These are phyloP conservation scores for Debaryomycetaceae sp. DNA, from an alignment of 1,139 yeast genomes.

Conservation along the genomic window DNA sequence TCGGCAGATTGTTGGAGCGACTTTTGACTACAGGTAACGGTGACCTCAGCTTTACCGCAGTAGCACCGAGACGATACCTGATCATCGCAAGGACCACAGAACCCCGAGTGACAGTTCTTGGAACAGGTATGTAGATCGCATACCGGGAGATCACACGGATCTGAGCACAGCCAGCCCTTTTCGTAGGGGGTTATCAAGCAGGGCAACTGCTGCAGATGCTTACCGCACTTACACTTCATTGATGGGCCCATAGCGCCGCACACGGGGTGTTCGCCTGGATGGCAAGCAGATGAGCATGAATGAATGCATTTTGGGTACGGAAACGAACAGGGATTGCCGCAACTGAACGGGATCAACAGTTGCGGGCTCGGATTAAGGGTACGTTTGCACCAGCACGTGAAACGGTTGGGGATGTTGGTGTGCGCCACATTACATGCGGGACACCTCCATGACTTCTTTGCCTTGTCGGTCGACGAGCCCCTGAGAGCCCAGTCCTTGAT, in stretches of 20 bases:
- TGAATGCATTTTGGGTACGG: constrained; percentile 56
- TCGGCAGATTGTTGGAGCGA: constrained; percentile 18
- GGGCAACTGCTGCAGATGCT: constrained; percentile 51
- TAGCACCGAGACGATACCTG: constrained; percentile 44
- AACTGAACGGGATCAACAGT: constrained; percentile 65
- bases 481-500: constrained; percentile 72
- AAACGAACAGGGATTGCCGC: constrained; percentile 73
- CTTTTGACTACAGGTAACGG: constrained; percentile 41
- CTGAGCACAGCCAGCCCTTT: constrained; percentile 60
- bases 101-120: constrained; percentile 54
- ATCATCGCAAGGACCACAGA: constrained; percentile 61
- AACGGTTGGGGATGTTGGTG: constrained; percentile 42
- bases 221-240: constrained; percentile 69
- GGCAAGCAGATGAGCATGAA: constrained; percentile 67
- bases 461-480: constrained; percentile 53
- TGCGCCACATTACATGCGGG: constrained; percentile 68
- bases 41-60: constrained; percentile 50
- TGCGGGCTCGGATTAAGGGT: constrained; percentile 54
- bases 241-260: constrained; percentile 73
- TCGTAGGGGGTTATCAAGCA: constrained; percentile 62
- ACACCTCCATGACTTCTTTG: constrained; percentile 62
- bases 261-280: constrained; percentile 80
- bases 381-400: constrained; percentile 90
- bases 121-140: constrained; percentile 56
- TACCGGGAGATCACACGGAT: constrained; percentile 40